Conservation (phyloP, 2,329 filamentous ascomycete genomes). For the Elsinoe ampelina region DNA sequence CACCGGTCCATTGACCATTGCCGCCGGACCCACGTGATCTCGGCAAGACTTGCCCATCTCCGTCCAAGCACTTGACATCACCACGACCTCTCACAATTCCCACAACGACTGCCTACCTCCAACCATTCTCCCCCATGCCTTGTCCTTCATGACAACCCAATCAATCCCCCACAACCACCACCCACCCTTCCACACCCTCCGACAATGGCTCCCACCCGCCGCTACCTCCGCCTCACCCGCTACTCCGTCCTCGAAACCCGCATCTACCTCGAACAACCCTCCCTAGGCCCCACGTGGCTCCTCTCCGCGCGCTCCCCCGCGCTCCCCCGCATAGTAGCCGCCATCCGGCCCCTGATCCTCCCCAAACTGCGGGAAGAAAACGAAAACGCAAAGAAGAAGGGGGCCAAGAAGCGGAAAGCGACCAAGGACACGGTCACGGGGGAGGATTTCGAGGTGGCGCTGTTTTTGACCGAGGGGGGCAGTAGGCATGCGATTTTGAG, state of each 20-base stretch:
- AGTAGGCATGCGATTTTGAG: slow-evolving; percentile 78
- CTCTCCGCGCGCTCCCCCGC: slow-evolving; percentile 66
- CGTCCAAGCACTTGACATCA: background rate
- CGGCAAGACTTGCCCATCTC: background rate
- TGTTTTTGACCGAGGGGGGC: slow-evolving; percentile 81
- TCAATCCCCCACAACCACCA: background rate
- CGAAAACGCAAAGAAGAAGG: slow-evolving; percentile 49
- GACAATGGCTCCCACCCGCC: slow-evolving; percentile 73
- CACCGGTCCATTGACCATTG: background rate
- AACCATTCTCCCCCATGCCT: background rate
- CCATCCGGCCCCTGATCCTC: slow-evolving; percentile 73
- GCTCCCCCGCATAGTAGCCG: slow-evolving; percentile 73
- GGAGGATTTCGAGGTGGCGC: slow-evolving; percentile 94
- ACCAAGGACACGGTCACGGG: slow-evolving; percentile 58
- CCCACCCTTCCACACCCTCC: background rate
- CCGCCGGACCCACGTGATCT: background rate
- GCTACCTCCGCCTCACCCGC: slow-evolving; percentile 85
- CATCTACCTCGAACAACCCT: slow-evolving; percentile 89
- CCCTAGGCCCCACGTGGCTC: slow-evolving; percentile 73
- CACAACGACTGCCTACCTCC: background rate
- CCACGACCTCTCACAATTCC: background rate
- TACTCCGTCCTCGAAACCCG: slow-evolving; percentile 93
- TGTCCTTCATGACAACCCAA: background rate
- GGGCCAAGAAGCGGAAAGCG: slow-evolving; percentile 56
- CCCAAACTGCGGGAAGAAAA: slow-evolving; percentile 87